A percentile compares a stretch with the other conserved stretches of the same genome.
These are phyloP conservation scores for Lunularia cruciata DNA, from an alignment of 225 moss, liverwort and hornwort genomes.

Conservation along the genomic window DNA sequence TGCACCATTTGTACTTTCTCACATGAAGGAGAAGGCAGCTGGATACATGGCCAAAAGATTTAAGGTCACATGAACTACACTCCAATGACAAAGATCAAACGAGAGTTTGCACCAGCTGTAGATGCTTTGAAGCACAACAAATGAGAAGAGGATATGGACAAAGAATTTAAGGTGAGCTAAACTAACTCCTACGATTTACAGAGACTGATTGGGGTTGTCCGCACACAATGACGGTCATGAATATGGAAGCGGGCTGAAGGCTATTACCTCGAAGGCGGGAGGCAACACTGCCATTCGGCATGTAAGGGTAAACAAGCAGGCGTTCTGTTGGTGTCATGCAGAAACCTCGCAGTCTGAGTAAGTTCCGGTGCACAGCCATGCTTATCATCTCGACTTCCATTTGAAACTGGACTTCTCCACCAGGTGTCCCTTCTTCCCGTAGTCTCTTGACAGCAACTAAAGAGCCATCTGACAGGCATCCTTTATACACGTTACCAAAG, in stretches of 20 bases:
- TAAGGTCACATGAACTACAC: no score
- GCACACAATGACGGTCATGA: no score
- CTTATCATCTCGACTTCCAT: conserved; percentile 98
- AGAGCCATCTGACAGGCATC: conserved; percentile 68
- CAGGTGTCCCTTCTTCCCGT: conserved; percentile 78
- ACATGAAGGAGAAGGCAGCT: no score
- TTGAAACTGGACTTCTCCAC: conserved; percentile 90
- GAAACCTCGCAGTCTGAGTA: conserved; percentile 77
- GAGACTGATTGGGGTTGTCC: no score
- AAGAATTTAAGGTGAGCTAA: no score
- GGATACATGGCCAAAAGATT: no score
- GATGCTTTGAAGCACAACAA: no score
- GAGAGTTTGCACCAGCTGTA: no score
- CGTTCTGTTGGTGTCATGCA: conserved; percentile 97
- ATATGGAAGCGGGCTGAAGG: background rate
- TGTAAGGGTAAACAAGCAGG: conserved; percentile 87
- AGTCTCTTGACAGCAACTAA: conserved; percentile 85
- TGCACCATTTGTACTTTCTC: no score
- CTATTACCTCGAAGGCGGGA: conserved; percentile 79
- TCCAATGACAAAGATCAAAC: no score
- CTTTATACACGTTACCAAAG: conserved; percentile 93
- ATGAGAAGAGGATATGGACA: no score
- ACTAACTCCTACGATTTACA: no score
- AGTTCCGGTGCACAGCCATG: conserved; percentile 81
- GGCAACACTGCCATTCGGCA: conserved; percentile 95